These are phyloP conservation scores for Dunaliella sp. DNA, from an alignment of 139 green algal genomes.

Conservation along the genomic window DNA sequence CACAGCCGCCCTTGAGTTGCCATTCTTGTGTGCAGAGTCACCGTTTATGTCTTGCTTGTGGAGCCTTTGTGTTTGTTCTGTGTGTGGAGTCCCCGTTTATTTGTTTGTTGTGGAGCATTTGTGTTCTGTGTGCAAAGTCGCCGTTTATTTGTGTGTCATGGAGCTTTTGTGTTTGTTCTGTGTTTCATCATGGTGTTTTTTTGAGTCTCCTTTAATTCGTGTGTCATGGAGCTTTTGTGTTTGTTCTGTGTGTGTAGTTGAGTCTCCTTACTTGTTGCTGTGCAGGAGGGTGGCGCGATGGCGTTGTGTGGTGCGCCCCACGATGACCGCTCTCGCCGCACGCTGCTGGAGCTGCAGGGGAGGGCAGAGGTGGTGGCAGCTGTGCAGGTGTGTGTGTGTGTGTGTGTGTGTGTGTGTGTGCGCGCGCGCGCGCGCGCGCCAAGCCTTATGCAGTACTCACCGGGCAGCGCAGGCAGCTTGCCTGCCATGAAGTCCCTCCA, in stretches of 20 bases:
- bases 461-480: conserved; percentile 77
- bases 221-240: not conserved
- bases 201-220: too few relatives aligned
- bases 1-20: too few relatives aligned
- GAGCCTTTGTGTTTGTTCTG: not conserved
- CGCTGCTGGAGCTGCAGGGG: conserved; percentile 9
- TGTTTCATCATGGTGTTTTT: too few relatives aligned
- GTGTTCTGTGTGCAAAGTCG: too few relatives aligned
- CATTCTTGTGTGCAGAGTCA: too few relatives aligned
- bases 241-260: too few relatives aligned
- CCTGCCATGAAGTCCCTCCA: conserved; percentile 93
- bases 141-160: not conserved
- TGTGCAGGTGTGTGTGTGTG: not conserved
- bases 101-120: too few relatives aligned
- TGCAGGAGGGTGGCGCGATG: not conserved
- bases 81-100: too few relatives aligned
- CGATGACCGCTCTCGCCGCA: not conserved
- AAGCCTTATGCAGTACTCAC: too few relatives aligned
- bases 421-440: too few relatives aligned
- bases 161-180: not conserved
- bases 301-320: not conserved
- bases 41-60: not conserved
- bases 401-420: not conserved
- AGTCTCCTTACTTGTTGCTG: too few relatives aligned
- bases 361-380: not conserved